Evolutionary conservation across 148 eudicot species (phyloP), one percentile per base, ranked within the genome.

Genomic region (Rhododendron ovatum): DNA sequence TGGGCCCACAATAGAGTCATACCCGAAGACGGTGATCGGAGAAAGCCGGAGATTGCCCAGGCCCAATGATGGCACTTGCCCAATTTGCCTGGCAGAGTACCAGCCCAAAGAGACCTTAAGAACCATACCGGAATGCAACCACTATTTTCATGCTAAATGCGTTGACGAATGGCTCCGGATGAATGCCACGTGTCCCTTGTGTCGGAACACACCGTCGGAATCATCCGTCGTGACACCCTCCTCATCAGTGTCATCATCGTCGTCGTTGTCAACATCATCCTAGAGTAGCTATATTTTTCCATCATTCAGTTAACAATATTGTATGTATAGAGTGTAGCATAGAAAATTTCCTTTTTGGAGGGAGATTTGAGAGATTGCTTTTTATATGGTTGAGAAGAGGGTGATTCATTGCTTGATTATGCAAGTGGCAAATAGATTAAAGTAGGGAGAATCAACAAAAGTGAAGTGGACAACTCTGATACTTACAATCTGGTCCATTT

Each of bases 141-240:
- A 96, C 88, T 94, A 85, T 85, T 96, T 93, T 77, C 99, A 96
- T 88, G 95, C 92, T 53, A 86, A 86, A 11, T 96, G 99, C 80
- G 88, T 96, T 8, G 98, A 96, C 78, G 98, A 94, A 88, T 96
- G 99, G 99, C 94, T 96, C 3, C 86, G 88, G 76, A 53, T 95
- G 90, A 92, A 95, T 48, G 92, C 93, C 5, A 91, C 94, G 0
- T 96, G 99, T 80, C 99, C 99, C 14, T 86, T 96, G 26, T 96
- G 99, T 75, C 85, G 99, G 83, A 94, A 93, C 15, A 86, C 95
- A 3, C 98, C 97, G 0, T 86, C 84, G 3, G 86, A 82, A 37
- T 89, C 92, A 26, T 86, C 85, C 0, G 24, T 51, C 7, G 63
- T 33, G 0, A 83, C 86, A 7, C 82, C 91, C n/a, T 39, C 33